phyloP scores from a whole-genome alignment of 2,329 filamentous ascomycete species.

The Amesomyces nigricolor region DNA sequence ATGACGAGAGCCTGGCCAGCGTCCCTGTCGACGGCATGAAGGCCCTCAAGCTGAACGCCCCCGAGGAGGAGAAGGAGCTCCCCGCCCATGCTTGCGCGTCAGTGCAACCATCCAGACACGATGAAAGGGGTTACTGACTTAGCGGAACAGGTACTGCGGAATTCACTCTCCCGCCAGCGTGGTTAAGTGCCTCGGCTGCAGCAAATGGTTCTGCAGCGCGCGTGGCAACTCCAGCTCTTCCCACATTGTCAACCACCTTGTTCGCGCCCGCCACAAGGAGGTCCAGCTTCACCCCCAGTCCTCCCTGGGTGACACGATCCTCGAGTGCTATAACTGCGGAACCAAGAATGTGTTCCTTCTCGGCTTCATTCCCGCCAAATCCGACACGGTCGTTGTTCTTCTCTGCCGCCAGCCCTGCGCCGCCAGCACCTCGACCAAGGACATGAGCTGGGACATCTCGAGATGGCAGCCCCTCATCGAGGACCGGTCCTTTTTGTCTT shows the following conservation, averaged over 20 bases:
- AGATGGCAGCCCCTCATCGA: slow-evolving; percentile 97
- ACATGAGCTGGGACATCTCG: slow-evolving; percentile 99
- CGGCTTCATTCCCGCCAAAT: slow-evolving; percentile 97
- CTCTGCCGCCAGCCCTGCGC: slow-evolving; percentile 96
- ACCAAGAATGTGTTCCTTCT: slow-evolving; percentile 99
- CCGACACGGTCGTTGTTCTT: slow-evolving; percentile 94
- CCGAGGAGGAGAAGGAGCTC: slow-evolving; percentile 83
- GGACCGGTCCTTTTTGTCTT: slow-evolving; percentile 88
- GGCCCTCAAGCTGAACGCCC: slow-evolving; percentile 51
- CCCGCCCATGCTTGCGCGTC: slow-evolving; percentile 95
- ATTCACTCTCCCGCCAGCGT: slow-evolving; percentile 95
- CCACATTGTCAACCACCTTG: slow-evolving; percentile 96
- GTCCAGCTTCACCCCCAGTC: slow-evolving; percentile 94
- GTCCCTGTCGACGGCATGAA: slow-evolving; percentile 71
- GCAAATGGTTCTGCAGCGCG: slow-evolving; percentile 98
- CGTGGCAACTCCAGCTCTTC: slow-evolving; percentile 94
- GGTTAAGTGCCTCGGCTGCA: slow-evolving; percentile 91
- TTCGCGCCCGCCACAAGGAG: slow-evolving; percentile 96
- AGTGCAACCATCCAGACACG: slow-evolving; percentile 34
- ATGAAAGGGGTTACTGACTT: slow-evolving; percentile 20
- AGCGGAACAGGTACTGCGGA: slow-evolving; percentile 70
- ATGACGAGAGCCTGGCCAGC: slow-evolving; percentile 73
- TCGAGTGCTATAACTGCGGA: slow-evolving; percentile 98
- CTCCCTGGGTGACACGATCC: slow-evolving; percentile 85
- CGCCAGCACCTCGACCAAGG: slow-evolving; percentile 89